Evolutionary conservation across 1,139 yeast species (phyloP), one percentile per base, ranked within the genome.

Genomic region (Pichia sp.): DNA sequence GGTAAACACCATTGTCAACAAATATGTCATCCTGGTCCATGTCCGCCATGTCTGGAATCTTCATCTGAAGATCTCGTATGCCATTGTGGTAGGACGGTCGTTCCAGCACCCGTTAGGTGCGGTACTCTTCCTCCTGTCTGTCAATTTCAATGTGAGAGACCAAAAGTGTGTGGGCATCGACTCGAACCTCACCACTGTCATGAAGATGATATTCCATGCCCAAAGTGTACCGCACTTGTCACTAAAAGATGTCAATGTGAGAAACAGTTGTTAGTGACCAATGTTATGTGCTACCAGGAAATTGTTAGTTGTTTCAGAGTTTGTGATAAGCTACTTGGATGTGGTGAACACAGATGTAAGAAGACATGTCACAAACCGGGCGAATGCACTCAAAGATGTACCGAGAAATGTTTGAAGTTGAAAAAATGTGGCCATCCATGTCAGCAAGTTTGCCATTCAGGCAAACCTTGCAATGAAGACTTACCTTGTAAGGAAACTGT

Each of bases 21-120:
- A 46, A 69, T 80, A 22, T 87, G 96, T 51, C 96, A 87, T 55
- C 64, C 74, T 12, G 96, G 96, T 0, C 73, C 84, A 1, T 87
- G 96, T 60, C 77, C 78, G 3, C 81, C 88, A 9, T 87, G 97
- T 55, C 58, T 84, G 34, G 95, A 86, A 50, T 82, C 94, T 5
- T 72, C 86, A 11, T 75, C 77, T 35, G 91, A 84, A 22, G 96
- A 87, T 54, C 63, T 85, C 48, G 69, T 77, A 3, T 87, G 97
- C 54, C 71, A 82, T 38, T 87, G 97, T 64, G 96, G 96, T 1
- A 68, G 72, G 41, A 87, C 96, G 0, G 67, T 80, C 4, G 64
- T 86, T 9, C 71, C 71, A 34, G 96, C 96, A 0, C 97, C 97
- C 0, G 87, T 86, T 10, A 67, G 96, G 47, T 87, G 97, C 61